A percentile compares a stretch with the other conserved stretches of the same genome.
These are phyloP conservation scores for Candida peoriensis DNA, from an alignment of 805 yeast species.

Conservation along the genomic window DNA sequence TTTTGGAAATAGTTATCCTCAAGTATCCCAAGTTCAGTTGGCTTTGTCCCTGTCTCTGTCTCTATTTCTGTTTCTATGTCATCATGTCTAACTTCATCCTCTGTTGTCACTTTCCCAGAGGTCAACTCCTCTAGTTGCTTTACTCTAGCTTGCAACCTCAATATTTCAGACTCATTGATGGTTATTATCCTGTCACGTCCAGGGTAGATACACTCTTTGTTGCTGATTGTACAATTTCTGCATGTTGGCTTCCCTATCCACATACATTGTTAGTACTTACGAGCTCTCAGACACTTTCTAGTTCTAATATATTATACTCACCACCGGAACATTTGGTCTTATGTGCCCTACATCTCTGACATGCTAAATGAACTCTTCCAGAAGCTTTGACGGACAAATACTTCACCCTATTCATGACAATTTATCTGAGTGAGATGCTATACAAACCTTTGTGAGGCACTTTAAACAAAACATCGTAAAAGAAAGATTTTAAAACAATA, in stretches of 20 bases:
- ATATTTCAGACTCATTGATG: slow-evolving; percentile 18
- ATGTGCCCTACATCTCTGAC: slow-evolving; percentile 18
- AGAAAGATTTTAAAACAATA: no score
- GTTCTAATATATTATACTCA: slow-evolving; percentile 3
- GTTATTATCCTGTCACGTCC: slow-evolving; percentile 19
- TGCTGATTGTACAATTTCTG: slow-evolving; percentile 16
- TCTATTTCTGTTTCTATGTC: no score
- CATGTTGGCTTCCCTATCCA: slow-evolving; percentile 14
- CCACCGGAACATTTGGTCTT: slow-evolving; percentile 23
- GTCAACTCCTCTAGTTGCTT: slow-evolving; percentile 9
- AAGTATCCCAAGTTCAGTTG: slow-evolving; percentile 11
- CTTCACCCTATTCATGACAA: no score
- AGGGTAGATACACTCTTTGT: slow-evolving; percentile 15
- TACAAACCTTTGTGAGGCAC: no score
- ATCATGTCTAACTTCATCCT: no score
- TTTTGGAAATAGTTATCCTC: slow-evolving; percentile 19
- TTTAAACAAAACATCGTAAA: no score
- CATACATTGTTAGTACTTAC: neutral
- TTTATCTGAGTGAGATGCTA: no score
- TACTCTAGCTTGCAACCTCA: slow-evolving; percentile 13
- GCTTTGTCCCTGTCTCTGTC: no score
- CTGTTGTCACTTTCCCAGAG: neutral
- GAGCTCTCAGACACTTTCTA: neutral
- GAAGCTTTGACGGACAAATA: slow-evolving; percentile 16
- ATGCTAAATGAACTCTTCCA: slow-evolving; percentile 19